Evolutionary conservation across 768 basidiomycete genomes (phyloP), one percentile per base, ranked within the genome.

Genomic region (Mycena rosella): DNA sequence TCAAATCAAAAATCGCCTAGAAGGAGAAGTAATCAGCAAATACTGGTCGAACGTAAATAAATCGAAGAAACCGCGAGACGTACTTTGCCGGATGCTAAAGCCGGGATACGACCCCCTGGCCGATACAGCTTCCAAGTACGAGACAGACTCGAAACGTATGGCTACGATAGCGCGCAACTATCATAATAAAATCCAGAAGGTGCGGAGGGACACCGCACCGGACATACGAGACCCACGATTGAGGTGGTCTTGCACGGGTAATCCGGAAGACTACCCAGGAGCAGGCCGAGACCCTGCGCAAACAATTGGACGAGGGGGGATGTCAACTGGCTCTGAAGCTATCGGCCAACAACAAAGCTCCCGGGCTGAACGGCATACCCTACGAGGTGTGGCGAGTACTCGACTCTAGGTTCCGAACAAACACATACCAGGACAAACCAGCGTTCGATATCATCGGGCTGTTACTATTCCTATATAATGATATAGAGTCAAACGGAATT

Each of bases 351-450:
- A n/a, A n/a, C n/a, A n/a, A 60, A 34, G 58, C 58, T 22, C 47
- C 58, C 5, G 58, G 58, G 0, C 32, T 60, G 13, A 18, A 60
- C 14, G 58, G 58, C 3, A 36, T 60, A 13, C n/a, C n/a, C n/a
- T n/a, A n/a, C n/a, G n/a, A n/a, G n/a, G n/a, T n/a, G n/a, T n/a
- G n/a, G n/a, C n/a, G n/a, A 13, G 38, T 60, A 60, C 58, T 56
- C 22, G 26, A 56, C n/a, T 38, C 54, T 1, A 20, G 54, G 4
- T 56, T 14, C 30, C 18, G 15, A 6, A 47, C 24, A 6, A 7
- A 42, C 11, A 47, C 17, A 2, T 3, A 3, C 14, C 15, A n/a
- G 27, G 32, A n/a, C 20, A 44, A 32, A 29, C 56, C 40, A 5
- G 40, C 56, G 14, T 58, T 58, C 42, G 27, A 58, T 30, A 18